Evolutionary conservation across 345 rosid species (phyloP).

Genomic region (Erucastrum elatum): DNA sequence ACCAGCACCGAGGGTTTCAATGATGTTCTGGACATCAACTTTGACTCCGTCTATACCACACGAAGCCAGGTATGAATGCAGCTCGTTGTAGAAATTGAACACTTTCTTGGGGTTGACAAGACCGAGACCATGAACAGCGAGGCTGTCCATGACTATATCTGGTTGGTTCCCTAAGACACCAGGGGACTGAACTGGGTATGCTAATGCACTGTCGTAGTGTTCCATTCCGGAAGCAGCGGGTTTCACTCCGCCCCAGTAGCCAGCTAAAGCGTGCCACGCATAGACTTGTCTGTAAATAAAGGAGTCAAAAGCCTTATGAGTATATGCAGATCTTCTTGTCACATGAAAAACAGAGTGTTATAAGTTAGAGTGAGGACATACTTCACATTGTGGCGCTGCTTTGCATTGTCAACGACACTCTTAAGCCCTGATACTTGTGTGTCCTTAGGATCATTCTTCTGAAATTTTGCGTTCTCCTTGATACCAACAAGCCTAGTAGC

Average conservation of each 20-base stretch:
- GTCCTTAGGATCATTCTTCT: constrained; percentile 49
- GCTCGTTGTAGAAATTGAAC: constrained; percentile 93
- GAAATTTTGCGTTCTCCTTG: constrained; percentile 84
- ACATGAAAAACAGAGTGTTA: neutral
- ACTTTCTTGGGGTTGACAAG: constrained; percentile 92
- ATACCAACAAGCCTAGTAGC: constrained; percentile 92
- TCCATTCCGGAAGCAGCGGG: constrained; percentile 95
- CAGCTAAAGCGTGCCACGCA: constrained; percentile 98
- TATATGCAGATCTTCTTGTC: neutral
- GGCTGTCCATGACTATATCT: constrained; percentile 90
- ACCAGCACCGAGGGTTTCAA: constrained; percentile 95
- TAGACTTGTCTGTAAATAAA: constrained; percentile 58
- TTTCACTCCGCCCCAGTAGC: constrained; percentile 99
- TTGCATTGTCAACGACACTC: constrained; percentile 76
- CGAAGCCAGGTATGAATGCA: constrained; percentile 88
- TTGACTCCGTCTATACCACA: constrained; percentile 97
- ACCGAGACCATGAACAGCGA: constrained; percentile 85
- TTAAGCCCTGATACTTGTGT: constrained; percentile 65
- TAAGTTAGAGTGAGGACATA: constrained; percentile 39
- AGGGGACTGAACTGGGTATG: constrained; percentile 86
- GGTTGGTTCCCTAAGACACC: constrained; percentile 94
- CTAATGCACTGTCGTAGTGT: constrained; percentile 83
- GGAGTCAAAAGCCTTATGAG: neutral
- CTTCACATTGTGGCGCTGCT: constrained; percentile 80
- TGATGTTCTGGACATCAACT: constrained; percentile 93